Conservation (phyloP, 768 basidiomycete genomes). For the Suillus spraguei region DNA sequence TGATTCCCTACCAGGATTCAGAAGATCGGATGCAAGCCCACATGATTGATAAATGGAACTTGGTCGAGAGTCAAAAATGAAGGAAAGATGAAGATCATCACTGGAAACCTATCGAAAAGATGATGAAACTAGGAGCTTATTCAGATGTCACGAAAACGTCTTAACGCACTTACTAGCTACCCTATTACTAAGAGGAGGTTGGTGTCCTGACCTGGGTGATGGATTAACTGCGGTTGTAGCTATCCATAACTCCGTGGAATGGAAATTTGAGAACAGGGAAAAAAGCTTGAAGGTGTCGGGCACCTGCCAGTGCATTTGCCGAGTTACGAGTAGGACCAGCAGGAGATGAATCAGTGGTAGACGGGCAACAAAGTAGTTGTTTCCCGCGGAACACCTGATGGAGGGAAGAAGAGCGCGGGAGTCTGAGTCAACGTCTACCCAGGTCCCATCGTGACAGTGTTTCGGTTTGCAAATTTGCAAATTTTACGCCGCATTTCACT, state of each 20-base stretch:
- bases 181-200: no score
- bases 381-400: conserved; percentile 3
- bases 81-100: background rate
- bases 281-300: background rate
- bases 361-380: background rate
- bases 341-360: background rate
- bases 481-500: no score
- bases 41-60: background rate
- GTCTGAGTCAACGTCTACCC: background rate
- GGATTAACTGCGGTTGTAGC: no score
- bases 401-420: background rate
- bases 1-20: background rate
- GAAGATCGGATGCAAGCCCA: background rate
- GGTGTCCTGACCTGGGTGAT: no score
- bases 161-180: background rate
- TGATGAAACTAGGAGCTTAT: background rate
- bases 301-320: background rate
- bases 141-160: background rate
- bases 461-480: background rate
- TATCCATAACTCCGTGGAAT: background rate
- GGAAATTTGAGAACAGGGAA: background rate
- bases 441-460: background rate
- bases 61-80: background rate
- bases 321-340: background rate
- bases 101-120: background rate